Base-by-base conservation (phyloP, 139 green algal genomes). In the Penium margaritaceum region DNA sequence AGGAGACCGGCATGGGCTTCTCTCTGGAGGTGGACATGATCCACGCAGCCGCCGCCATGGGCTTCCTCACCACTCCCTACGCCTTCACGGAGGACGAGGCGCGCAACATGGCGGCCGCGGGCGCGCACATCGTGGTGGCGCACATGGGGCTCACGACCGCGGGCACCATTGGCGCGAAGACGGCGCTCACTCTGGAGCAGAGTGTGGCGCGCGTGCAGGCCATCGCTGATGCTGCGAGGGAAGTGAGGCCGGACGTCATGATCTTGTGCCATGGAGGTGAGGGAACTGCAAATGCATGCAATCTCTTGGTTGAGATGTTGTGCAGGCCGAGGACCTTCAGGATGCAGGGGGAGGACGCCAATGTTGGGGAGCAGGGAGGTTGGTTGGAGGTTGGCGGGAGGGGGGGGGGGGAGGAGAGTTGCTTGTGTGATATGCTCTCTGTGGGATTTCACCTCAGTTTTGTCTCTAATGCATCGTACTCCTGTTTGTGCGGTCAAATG, bases 1-100 rank as follows among this genome's bases (percentile, higher is more conserved):
- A 66, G 58, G 58, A 66, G 58, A 66, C 58, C 58, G 24, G 24
- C 58, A 66, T 66, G 58, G 58, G 58, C 21, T 66, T 37, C 58
- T 19, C 30, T 5, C 58, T 66, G 5, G 58, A 66, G 30, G 58
- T 66, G 24, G 0, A 27, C 58, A 66, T 66, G 58, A 66, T 66
- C 19, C n/a, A 37, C n/a, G 14, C 30, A 19, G 58, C 58, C n/a
- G n/a, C 7, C 30, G 1, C 15, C 14, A 27, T 66, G 58, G 58
- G 58, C 14, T 38, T 66, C 30, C 58, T 66, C 58, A 66, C 58
- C 24, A 66, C 58, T 5, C 58, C 58, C 27, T 66, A 66, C 24
- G 58, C 58, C 1, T 66, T 66, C 5, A 38, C 34, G 27, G 58
- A 66, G 58, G 58, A 39, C 27, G 30, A 66, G 58, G 58, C 58